These are phyloP conservation scores for Trametes pubescens DNA, from an alignment of 1,284 basidiomycete genomes.

Conservation along the genomic window DNA sequence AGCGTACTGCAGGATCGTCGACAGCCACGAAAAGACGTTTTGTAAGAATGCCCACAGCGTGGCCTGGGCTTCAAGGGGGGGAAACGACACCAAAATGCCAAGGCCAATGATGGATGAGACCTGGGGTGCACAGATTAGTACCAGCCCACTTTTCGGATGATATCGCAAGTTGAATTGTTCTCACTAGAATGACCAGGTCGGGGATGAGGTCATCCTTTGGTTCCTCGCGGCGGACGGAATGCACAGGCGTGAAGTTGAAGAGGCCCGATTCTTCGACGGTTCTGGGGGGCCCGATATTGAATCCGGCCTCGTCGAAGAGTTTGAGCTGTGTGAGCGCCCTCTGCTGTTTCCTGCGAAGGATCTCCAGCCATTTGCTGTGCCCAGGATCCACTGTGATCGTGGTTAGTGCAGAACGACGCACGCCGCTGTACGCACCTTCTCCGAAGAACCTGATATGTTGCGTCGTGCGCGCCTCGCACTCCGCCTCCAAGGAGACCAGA, in stretches of 20 bases:
- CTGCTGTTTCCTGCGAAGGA: not conserved
- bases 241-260: too few relatives aligned
- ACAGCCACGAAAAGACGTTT: not conserved
- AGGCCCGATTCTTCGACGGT: too few relatives aligned
- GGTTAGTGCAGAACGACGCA: not conserved
- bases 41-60: not conserved
- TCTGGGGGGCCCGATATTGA: not conserved
- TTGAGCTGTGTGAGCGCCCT: not conserved
- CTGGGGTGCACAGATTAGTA: too few relatives aligned
- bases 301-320: not conserved
- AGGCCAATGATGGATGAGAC: not conserved
- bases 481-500: not conserved
- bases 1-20: not conserved
- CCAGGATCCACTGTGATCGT: not conserved
- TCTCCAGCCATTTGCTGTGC: not conserved
- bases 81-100: not conserved
- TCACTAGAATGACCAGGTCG: too few relatives aligned
- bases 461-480: not conserved
- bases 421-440: not conserved
- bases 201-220: too few relatives aligned
- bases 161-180: too few relatives aligned
- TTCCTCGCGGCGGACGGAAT: too few relatives aligned
- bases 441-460: conserved; percentile 6
- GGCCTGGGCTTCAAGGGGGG: too few relatives aligned
- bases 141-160: too few relatives aligned